Base-by-base conservation (phyloP, 2,329 filamentous ascomycete species). In the Monilinia aucupariae region DNA sequence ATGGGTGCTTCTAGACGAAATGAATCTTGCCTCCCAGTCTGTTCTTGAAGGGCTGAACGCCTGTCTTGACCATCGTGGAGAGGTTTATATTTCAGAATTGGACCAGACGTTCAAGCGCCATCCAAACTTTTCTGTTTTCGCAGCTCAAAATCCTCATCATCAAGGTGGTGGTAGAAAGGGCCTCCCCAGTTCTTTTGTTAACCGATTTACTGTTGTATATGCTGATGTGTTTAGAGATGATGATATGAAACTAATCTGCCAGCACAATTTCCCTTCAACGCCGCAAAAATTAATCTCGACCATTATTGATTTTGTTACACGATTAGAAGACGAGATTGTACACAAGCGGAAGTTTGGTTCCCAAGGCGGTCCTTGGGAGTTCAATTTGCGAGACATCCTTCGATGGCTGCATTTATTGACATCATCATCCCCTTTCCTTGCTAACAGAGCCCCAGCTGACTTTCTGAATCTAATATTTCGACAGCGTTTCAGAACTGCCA, bases 1-100 rank as follows among this genome's bases (percentile, higher is more conserved):
- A 70, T 99, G 94, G 94, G 94, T 99, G 13, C 80, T 99, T 34
- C 82, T 99, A 0, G 94, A 99, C 72, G 94, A 99, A 78, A 99
- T 99, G 94, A 99, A 99, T 71, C 78, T 99, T 67, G 94, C 96
- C 1, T 97, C 93, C 0, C 94, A 99, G 74, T 96, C 93, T 5
- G 92, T 99, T 2, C 83, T 99, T 1, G 94, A 99, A 77, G 96
- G 94, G 66, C 79, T 99, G 39, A 99, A 99, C 69, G 93, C 94
- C 27, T 97, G 94, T 78, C 82, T 99, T 37, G 94, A 99, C 75
- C 96, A 99, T 74, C 87, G 96, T 75, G 93, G 94, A 64, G 91
- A 97, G 75, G 91, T 96, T 0, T 99, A 97, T 73, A 87, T 99
- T 64, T 91, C 94, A 0, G 96, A 99, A 73, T 82, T 99, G 15